Conservation (phyloP, 495 filamentous ascomycete genomes). For the Aspergillus haitiensis region DNA sequence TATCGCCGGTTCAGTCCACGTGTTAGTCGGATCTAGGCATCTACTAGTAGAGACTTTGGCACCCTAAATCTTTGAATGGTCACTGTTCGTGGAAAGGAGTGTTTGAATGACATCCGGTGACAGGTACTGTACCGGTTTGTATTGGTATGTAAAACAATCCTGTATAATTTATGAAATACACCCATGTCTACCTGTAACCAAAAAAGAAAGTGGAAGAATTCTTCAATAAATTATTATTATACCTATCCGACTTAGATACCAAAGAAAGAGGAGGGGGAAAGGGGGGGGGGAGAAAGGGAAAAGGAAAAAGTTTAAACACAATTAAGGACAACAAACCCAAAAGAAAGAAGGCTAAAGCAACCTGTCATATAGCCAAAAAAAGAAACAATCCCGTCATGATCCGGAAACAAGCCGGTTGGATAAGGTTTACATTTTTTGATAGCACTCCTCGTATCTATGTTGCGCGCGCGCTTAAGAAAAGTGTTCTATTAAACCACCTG, state of each 20-base stretch:
- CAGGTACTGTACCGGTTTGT: too few species aligned
- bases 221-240: background rate
- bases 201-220: background rate
- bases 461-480: background rate
- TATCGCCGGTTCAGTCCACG: constrained; percentile 4
- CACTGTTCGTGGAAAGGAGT: background rate
- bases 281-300: background rate
- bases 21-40: constrained; percentile 3
- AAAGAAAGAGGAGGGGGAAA: background rate
- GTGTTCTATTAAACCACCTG: background rate
- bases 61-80: background rate
- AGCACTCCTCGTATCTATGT: background rate
- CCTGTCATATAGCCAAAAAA: constrained; percentile 4
- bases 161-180: background rate
- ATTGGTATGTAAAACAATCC: too few species aligned
- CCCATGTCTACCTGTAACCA: background rate
- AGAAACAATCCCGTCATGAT: constrained; percentile 4
- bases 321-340: background rate
- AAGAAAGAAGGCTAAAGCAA: background rate
- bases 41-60: background rate
- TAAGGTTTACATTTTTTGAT: background rate
- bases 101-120: background rate
- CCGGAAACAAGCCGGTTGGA: constrained; percentile 4
- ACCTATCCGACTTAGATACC: background rate
- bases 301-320: background rate